Evolutionary conservation across 305 asterid genomes (phyloP).

Genomic region (Caryopteris hybrid): DNA sequence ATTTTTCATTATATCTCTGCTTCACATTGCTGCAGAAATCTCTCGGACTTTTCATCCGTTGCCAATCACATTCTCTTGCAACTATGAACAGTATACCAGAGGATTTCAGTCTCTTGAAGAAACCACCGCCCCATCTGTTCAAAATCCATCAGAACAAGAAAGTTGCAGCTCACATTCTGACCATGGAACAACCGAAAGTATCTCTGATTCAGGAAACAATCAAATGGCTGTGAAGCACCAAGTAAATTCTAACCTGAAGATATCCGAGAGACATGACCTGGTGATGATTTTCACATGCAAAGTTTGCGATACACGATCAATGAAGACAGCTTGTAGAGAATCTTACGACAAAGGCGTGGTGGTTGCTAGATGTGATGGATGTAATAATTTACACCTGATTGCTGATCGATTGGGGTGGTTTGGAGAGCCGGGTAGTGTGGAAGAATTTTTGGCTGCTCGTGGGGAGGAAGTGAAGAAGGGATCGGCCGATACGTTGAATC

Average conservation of each 20-base stretch:
- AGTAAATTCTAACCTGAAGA: conserved; percentile 51
- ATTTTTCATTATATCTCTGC: too few species aligned
- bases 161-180: conserved; percentile 28
- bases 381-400: conserved; percentile 77
- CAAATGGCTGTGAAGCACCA: conserved; percentile 30
- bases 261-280: conserved; percentile 68
- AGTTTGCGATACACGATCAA: conserved; percentile 73
- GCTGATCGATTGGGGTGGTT: conserved; percentile 95
- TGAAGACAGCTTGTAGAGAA: conserved; percentile 68
- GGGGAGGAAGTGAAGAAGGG: conserved; percentile 91
- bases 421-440: conserved; percentile 74
- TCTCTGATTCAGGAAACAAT: conserved; percentile 16
- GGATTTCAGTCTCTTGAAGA: conserved; percentile 44
- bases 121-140: conserved; percentile 19
- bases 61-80: conserved; percentile 36
- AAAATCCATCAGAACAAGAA: conserved; percentile 27
- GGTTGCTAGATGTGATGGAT: conserved; percentile 82
- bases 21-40: conserved; percentile 35
- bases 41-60: conserved; percentile 30
- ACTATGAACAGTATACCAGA: conserved; percentile 29
- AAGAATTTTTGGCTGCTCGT: conserved; percentile 75
- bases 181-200: conserved; percentile 14
- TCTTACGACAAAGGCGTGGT: conserved; percentile 89
- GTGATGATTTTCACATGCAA: conserved; percentile 82
- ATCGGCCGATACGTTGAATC: conserved; percentile 47